Percentiles rank a stretch among this genome's conserved stretches.
Conservation (phyloP, 768 basidiomycete species). For the Lactarius sp. region DNA sequence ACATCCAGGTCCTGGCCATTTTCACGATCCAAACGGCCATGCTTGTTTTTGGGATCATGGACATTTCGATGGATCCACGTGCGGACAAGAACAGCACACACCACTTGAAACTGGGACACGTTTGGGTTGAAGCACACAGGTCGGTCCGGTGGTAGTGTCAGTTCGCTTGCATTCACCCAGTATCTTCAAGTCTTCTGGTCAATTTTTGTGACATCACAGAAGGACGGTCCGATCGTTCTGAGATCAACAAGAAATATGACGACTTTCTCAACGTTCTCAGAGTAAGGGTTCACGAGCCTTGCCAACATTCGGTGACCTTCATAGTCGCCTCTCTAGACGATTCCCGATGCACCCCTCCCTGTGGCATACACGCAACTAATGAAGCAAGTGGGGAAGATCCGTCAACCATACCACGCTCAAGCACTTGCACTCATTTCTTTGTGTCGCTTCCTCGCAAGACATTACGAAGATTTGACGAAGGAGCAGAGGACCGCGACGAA, state of each 20-base stretch:
- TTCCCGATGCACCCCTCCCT: conserved; percentile 21
- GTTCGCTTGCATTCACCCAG: neutral
- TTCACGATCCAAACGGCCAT: conserved; percentile 19
- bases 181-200: conserved; percentile 5
- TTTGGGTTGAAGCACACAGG: conserved; percentile 13
- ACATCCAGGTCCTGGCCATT: conserved; percentile 2
- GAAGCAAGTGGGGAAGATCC: conserved; percentile 20
- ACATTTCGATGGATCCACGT: conserved; percentile 2
- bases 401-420: conserved; percentile 19
- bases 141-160: neutral
- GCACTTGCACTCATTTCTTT: conserved; percentile 19
- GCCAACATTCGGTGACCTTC: neutral
- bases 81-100: conserved; percentile 20
- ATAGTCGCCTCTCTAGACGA: conserved; percentile 2
- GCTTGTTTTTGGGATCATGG: conserved; percentile 21
- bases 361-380: conserved; percentile 16
- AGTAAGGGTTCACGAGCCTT: neutral
- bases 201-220: conserved; percentile 17
- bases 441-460: conserved; percentile 21
- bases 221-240: neutral
- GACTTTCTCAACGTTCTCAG: conserved; percentile 7
- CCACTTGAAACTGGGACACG: conserved; percentile 12
- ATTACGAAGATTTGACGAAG: conserved; percentile 15
- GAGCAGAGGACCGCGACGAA: conserved; percentile 16
- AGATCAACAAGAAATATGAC: conserved; percentile 6